Percentiles rank a stretch among this genome's conserved stretches.
Conservation (phyloP, 805 yeast genomes). For the Candida silvatica region DNA sequence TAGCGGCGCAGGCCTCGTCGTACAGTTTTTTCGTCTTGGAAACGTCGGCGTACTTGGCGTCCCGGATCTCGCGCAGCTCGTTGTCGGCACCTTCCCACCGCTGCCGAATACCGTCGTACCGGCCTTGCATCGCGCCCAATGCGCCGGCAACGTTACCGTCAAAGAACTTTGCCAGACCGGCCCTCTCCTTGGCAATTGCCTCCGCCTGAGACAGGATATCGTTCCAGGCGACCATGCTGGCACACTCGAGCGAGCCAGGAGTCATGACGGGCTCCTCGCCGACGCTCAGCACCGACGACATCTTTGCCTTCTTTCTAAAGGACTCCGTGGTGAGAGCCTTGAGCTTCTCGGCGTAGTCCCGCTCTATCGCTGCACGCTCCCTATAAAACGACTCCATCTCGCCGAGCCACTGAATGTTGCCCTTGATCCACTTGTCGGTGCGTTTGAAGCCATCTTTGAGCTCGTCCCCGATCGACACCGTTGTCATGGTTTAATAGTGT, state of each 20-base stretch:
- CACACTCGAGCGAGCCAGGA: constrained; percentile 90
- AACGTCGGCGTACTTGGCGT: constrained; percentile 44
- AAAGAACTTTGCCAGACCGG: constrained; percentile 50
- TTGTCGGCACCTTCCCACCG: constrained; percentile 53
- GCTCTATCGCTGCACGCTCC: constrained; percentile 75
- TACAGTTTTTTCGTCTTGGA: constrained; percentile 65
- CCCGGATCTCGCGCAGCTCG: constrained; percentile 41
- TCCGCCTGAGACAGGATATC: constrained; percentile 83
- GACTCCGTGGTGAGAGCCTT: constrained; percentile 57
- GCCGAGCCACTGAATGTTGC: constrained; percentile 63
- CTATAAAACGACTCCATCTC: constrained; percentile 80
- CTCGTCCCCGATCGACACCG: constrained; percentile 54
- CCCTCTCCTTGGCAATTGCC: constrained; percentile 59
- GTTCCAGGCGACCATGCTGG: constrained; percentile 83
- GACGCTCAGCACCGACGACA: constrained; percentile 62
- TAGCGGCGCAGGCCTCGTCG: constrained; percentile 68
- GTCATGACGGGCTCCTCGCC: constrained; percentile 89
- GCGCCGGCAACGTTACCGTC: constrained; percentile 53
- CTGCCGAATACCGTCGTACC: constrained; percentile 44
- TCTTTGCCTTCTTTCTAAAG: constrained; percentile 67
- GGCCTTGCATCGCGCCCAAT: constrained; percentile 41
- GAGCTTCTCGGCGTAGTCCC: constrained; percentile 69
- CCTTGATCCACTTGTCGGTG: constrained; percentile 71
- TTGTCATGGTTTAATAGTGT: no score
- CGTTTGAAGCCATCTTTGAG: constrained; percentile 72